A percentile compares a stretch with the other conserved stretches of the same genome.
Conservation (phyloP, 108 stramenopile genomes). For the Skeletonema grethae region DNA sequence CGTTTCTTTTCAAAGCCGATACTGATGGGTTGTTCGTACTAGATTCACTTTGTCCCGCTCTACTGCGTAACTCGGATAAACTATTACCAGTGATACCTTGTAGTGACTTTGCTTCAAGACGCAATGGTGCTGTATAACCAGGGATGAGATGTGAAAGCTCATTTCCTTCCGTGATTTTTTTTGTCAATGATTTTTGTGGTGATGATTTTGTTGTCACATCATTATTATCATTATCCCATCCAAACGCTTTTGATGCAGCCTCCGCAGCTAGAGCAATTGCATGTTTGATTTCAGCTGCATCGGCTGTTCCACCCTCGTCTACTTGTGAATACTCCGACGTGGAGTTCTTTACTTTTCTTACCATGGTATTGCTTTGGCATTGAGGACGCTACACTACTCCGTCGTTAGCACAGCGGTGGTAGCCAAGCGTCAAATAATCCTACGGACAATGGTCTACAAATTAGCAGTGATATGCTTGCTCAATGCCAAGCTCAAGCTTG, state of each 20-base stretch:
- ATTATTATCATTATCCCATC: neutral
- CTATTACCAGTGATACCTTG: conserved; percentile 21
- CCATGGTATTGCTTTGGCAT: neutral
- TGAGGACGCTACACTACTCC: no score
- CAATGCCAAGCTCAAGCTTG: no score
- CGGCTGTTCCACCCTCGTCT: neutral
- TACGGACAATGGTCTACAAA: no score
- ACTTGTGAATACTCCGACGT: neutral
- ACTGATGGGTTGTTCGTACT: conserved; percentile 36
- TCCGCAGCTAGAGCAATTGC: conserved; percentile 1
- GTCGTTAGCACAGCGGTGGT: no score
- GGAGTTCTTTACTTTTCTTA: neutral
- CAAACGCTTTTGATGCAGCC: neutral
- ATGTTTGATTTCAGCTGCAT: conserved; percentile 6
- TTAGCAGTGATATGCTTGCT: no score
- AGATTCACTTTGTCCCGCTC: conserved; percentile 48
- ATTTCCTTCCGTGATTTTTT: conserved; percentile 38
- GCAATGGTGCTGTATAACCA: conserved; percentile 79
- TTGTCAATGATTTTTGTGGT: neutral
- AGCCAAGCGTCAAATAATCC: no score
- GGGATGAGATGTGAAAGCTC: conserved; percentile 76
- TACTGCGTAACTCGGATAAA: conserved; percentile 48
- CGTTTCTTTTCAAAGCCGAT: conserved; percentile 7
- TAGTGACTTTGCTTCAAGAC: conserved; percentile 53
- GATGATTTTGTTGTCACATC: neutral